A percentile compares a stretch with the other conserved stretches of the same genome.
phyloP scores from a whole-genome alignment of 257 asterid genomes.

The Avicennia marina region DNA sequence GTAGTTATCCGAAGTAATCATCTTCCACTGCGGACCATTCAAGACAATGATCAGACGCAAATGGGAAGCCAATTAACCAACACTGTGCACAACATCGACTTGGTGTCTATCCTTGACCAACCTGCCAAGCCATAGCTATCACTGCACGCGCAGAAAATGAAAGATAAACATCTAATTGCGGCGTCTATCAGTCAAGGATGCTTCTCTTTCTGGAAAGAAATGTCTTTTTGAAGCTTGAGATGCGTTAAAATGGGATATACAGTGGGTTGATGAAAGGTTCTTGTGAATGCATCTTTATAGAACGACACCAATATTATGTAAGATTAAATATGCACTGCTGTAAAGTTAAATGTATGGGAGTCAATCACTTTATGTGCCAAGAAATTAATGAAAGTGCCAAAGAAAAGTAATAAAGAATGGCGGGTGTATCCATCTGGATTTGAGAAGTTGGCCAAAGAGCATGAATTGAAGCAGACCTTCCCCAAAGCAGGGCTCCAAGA shows the following conservation, averaged over 20 bases:
- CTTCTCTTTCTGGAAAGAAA: conserved; percentile 11
- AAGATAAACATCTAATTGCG: no score
- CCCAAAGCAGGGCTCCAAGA: conserved; percentile 21
- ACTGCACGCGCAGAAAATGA: no score
- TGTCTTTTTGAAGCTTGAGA: conserved; percentile 2
- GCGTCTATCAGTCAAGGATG: no score
- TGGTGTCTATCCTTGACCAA: conserved; percentile 27
- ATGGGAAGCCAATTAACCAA: background rate
- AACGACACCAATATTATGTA: conserved; percentile 11
- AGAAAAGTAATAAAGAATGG: conserved; percentile 27
- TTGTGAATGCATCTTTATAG: conserved; percentile 7
- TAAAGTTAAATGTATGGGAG: conserved; percentile 18
- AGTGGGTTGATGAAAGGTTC: background rate
- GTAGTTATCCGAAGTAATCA: no score
- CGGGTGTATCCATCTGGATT: conserved; percentile 20
- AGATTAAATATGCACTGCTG: background rate
- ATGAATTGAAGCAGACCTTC: conserved; percentile 18
- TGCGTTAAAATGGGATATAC: background rate
- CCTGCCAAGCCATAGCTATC: conserved; percentile 21
- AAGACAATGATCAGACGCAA: conserved; percentile 6
- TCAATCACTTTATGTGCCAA: conserved; percentile 33
- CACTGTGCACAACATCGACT: conserved; percentile 15
- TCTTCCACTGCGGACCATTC: no score
- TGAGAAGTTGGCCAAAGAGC: conserved; percentile 33
- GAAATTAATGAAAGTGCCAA: conserved; percentile 24